These are phyloP conservation scores for Colletotrichum destructivum DNA, from an alignment of 2,329 filamentous ascomycete genomes.

Conservation along the genomic window DNA sequence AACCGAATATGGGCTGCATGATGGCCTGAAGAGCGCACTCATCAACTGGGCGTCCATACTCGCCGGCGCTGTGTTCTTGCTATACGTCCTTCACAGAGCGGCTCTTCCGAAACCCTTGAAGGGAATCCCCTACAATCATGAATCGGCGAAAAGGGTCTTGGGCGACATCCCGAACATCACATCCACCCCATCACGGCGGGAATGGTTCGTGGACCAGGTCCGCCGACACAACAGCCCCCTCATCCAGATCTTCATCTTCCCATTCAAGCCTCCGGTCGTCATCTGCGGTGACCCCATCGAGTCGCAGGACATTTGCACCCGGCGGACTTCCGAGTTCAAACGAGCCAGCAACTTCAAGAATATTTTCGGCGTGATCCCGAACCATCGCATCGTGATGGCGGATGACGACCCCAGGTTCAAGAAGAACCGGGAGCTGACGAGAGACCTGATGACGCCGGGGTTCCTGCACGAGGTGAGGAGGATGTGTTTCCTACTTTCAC, in stretches of 20 bases:
- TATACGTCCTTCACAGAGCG: neutral
- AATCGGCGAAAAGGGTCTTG: slow-evolving; percentile 42
- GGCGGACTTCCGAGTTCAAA: slow-evolving; percentile 53
- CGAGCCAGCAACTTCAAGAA: slow-evolving; percentile 43
- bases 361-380: slow-evolving; percentile 42
- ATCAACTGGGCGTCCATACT: neutral
- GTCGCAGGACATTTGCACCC: slow-evolving; percentile 50
- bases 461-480: slow-evolving; percentile 50
- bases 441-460: slow-evolving; percentile 55
- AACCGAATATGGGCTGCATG: neutral
- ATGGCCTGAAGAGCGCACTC: neutral
- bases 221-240: slow-evolving; percentile 47
- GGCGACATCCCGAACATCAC: slow-evolving; percentile 45
- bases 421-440: slow-evolving; percentile 51
- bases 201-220: slow-evolving; percentile 48
- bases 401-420: slow-evolving; percentile 52
- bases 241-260: slow-evolving; percentile 53
- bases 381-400: slow-evolving; percentile 53
- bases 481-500: too few relatives aligned
- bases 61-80: neutral
- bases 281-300: slow-evolving; percentile 52
- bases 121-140: slow-evolving; percentile 49
- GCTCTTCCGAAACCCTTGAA: slow-evolving; percentile 48
- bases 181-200: slow-evolving; percentile 40
- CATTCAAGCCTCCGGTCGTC: slow-evolving; percentile 49